Base-by-base conservation (phyloP, 1,284 basidiomycete genomes). In the Ceratobasidium sp. region DNA sequence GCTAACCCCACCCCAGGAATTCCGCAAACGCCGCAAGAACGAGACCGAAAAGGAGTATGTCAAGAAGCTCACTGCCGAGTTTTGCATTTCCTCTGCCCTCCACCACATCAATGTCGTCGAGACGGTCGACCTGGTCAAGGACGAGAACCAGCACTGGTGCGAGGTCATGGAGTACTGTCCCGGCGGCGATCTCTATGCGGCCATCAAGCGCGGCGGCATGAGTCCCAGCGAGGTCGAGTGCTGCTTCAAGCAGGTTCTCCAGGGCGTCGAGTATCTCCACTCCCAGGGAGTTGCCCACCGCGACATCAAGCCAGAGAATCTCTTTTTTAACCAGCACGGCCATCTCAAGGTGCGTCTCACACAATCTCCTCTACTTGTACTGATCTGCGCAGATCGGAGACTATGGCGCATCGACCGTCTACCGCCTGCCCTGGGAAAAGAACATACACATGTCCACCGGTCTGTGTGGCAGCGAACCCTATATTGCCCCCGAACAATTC, bases 81-180 rank as follows among this genome's bases (percentile, higher is more conserved):
- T 99, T 80, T 99, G 96, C 80, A 99, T 99, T 73, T 96, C 94
- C 35, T 98, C 96, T 35, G 98, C 97, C 0, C 82, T 99, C 49
- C 96, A 98, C 78, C 96, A 98, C 77, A 84, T 89, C 78, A 99
- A 99, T 79, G 87, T 99, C 75, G 96, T 99, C 76, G 96, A 99
- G 83, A 99, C 96, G 1, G 97, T 99, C 71, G 96, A 99, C 80
- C 87, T 99, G 73, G 92, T 99, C 29, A 96, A 99, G 77, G 96
- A 99, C 80, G 96, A 99, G 80, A 88, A 84, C 73, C 89, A 93
- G 72, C 91, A 95, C 77, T 99, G 96, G 96, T 99, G 96, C 78
- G 96, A 99, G 80, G 96, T 99, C 71, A 98, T 99, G 97, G 97
- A 99, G 80, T 98, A 96, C 77, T 98, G 96, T 79, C 93, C 94